Percentiles rank a stretch among this genome's conserved stretches.
phyloP scores from a whole-genome alignment of 352 stramenopile genomes.

The Phytophthora meadii region DNA sequence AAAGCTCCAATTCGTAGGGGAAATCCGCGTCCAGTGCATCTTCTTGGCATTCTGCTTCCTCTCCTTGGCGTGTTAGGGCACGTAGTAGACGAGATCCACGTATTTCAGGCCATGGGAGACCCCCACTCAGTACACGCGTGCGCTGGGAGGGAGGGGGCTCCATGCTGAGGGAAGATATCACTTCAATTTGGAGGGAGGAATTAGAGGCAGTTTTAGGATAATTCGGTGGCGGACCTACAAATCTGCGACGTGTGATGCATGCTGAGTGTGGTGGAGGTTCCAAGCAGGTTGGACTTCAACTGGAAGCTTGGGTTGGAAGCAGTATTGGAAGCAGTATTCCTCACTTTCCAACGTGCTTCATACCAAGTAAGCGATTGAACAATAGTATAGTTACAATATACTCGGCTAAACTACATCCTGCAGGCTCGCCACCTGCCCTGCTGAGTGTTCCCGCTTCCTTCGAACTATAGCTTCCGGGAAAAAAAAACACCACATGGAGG shows the following conservation, averaged over 20 bases:
- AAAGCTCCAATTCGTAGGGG: constrained; percentile 63
- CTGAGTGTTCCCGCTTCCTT: too few relatives aligned
- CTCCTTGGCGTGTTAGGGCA: constrained; percentile 22
- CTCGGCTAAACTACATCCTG: too few relatives aligned
- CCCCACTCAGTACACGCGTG: constrained; percentile 33
- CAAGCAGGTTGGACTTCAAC: too few relatives aligned
- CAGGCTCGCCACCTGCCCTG: too few relatives aligned
- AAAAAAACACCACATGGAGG: too few relatives aligned
- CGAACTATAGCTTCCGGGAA: too few relatives aligned
- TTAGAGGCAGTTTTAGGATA: not conserved
- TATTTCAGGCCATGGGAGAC: constrained; percentile 58
- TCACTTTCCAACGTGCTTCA: too few relatives aligned
- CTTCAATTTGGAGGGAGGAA: constrained; percentile 15
- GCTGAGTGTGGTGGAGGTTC: too few relatives aligned
- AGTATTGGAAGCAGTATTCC: too few relatives aligned
- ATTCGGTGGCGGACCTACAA: not conserved
- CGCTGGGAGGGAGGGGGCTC: constrained; percentile 2
- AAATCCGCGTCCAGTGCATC: constrained; percentile 18
- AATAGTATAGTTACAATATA: too few relatives aligned
- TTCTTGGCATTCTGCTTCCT: constrained; percentile 6
- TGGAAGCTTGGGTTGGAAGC: too few relatives aligned
- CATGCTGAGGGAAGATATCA: constrained; percentile 11
- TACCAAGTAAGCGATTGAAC: too few relatives aligned
- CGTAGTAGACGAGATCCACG: constrained; percentile 49
- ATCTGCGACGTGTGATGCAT: constrained; percentile 11